Evolutionary conservation across 805 yeast genomes (phyloP), one percentile per base, ranked within the genome.

Genomic region (Ogataea glucozyma): DNA sequence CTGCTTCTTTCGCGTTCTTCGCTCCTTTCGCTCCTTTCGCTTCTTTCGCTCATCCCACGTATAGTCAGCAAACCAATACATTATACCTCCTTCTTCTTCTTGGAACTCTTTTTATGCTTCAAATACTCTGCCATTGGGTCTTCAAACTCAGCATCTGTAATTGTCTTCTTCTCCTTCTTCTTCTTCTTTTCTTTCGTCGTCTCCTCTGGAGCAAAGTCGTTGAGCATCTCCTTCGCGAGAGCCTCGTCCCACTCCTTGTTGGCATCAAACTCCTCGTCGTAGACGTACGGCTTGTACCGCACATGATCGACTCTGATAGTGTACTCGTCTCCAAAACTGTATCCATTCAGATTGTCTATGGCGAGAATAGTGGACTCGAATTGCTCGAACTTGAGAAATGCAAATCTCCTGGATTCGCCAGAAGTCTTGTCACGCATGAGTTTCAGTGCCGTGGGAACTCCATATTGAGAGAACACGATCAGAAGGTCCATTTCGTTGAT

Each of bases 341-440:
- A 62, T 1, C 96, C 96, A 58, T 88, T 87, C 49, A 91, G 70
- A 59, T 91, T 91, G 63, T 91, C 98, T 3, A 91, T 82, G 0
- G 97, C 96, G 20, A 91, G 67, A 0, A 88, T 75, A 14, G 95
- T 80, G 2, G 95, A 84, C 38, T 85, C 69, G 62, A 81, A 87
- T 53, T 86, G 88, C 52, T 84, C 91, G 56, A 87, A 91, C 61
- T 88, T 86, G 51, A 91, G 62, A 66, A 81, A 89, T 4, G 84
- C 93, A 69, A 83, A 87, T 6, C 96, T 93, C 41, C 73, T 71
- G 2, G 88, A 79, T 42, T 75, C 74, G 2, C 88, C 88, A 0
- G 84, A 73, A 3, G 71, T 75, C 44, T 69, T 70, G 56, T 88
- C 91, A 44, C 91, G 73, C 19, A 78, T 75, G 39, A 90, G 66